Conservation (phyloP, 495 filamentous ascomycete genomes). For the Apodospora peruviana region DNA sequence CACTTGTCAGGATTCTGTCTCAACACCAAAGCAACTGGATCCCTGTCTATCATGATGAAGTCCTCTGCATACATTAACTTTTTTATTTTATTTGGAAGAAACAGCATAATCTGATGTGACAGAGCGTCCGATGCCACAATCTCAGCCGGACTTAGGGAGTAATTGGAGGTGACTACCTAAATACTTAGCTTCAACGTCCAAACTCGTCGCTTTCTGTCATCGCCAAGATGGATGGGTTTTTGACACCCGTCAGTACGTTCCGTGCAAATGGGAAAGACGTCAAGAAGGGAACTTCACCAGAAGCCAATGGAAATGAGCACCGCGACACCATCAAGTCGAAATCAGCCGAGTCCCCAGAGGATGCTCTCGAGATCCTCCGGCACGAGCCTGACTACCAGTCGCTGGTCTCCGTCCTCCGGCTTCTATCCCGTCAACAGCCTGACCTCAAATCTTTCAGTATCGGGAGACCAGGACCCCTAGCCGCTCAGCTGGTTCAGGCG, state of each 20-base stretch:
- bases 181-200: too few species aligned
- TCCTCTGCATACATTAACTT: too few species aligned
- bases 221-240: slow-evolving; percentile 42
- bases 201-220: too few species aligned
- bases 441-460: slow-evolving; percentile 49
- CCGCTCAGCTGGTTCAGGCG: slow-evolving; percentile 63
- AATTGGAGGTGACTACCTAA: too few species aligned
- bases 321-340: slow-evolving; percentile 7
- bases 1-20: too few species aligned
- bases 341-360: slow-evolving; percentile 42
- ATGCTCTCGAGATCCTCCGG: slow-evolving; percentile 58
- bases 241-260: slow-evolving; percentile 41
- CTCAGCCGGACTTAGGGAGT: too few species aligned
- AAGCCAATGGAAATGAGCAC: slow-evolving; percentile 15
- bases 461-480: slow-evolving; percentile 53
- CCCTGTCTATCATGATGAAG: too few species aligned
- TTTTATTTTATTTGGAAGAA: too few species aligned
- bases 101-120: too few species aligned
- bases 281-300: slow-evolving; percentile 10
- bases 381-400: slow-evolving; percentile 57
- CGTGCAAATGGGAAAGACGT: slow-evolving; percentile 10
- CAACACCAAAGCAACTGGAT: too few species aligned
- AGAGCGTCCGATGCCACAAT: too few species aligned
- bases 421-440: slow-evolving; percentile 39
- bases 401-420: slow-evolving; percentile 47